Evolutionary conservation across 257 asterid genomes (phyloP), one percentile per base, ranked within the genome.

Genomic region (Apocynum venetum): DNA sequence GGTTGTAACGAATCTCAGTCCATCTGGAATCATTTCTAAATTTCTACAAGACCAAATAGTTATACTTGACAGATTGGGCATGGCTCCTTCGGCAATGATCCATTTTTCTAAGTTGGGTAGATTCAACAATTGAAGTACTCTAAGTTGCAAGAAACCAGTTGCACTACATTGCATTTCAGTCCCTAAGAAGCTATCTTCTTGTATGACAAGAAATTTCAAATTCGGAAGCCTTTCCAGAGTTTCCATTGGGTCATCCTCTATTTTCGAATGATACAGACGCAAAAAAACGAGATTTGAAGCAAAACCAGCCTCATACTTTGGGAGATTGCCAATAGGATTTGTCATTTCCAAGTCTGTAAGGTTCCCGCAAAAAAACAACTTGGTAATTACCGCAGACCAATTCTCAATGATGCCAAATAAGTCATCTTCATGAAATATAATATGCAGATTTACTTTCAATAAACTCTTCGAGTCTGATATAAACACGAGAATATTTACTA

Each of bases 391-490:
- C 7, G 63, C 25, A 3, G 10, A 56, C 2, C 35, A n/a, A 6
- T 17, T 20, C 11, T 56, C 31, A 15, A 0, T 9, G 2, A 20
- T 59, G 68, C 0, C 80, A 3, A 61, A 12, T 1, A 0, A 1
- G 0, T 49, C 88, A 80, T 75, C 90, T 84, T 44, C 77, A 81
- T 64, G 72, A 79, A 88, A 19, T 82, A 79, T 51, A 4, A 84
- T 80, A 57, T 89, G 74, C 55, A 88, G 78, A 82, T 86, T 90
- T 40, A 88, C 84, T 71, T 88, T 84, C 46, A 82, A 87, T 64
- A 86, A 83, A 73, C 65, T 77, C 70, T 83, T 78, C 84, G 73
- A 88, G 53, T 78, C 82, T 85, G 47, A 20, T 6, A 59, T 7
- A 25, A 59, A 25, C 0, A 1, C n/a, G 35, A 72, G 9, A 44